These are phyloP conservation scores for Pleurotus tuoliensis DNA, from an alignment of 768 basidiomycete genomes.

Conservation along the genomic window DNA sequence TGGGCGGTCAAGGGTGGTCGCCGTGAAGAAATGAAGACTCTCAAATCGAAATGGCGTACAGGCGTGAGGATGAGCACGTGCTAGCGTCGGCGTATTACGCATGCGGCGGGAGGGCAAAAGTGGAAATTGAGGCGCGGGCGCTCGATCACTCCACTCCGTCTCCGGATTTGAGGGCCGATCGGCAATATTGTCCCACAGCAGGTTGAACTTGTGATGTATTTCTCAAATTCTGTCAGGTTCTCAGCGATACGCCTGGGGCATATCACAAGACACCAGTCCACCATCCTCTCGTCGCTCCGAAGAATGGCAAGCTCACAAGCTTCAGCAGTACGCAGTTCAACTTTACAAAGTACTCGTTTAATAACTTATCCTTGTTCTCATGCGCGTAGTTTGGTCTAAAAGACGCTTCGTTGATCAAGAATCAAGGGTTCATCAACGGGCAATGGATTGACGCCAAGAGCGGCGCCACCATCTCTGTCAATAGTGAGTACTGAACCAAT, in stretches of 20 bases:
- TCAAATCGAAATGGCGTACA: too few relatives aligned
- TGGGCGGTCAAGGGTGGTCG: too few relatives aligned
- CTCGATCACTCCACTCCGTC: too few relatives aligned
- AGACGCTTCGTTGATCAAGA: constrained; percentile 71
- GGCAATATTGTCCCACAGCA: too few relatives aligned
- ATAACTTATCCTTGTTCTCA: neutral
- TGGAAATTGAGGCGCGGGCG: too few relatives aligned
- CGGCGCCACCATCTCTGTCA: constrained; percentile 69
- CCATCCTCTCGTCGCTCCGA: neutral
- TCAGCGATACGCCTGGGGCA: neutral
- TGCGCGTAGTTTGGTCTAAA: constrained; percentile 63
- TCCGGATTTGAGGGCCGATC: too few relatives aligned
- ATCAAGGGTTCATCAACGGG: constrained; percentile 77
- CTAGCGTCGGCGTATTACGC: too few relatives aligned
- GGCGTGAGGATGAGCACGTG: too few relatives aligned
- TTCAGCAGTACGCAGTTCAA: constrained; percentile 7
- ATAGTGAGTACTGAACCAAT: constrained; percentile 48
- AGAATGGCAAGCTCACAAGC: constrained; percentile 63
- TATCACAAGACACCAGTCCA: neutral
- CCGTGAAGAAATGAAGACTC: too few relatives aligned
- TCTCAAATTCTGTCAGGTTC: constrained; percentile 1
- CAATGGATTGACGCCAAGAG: constrained; percentile 82
- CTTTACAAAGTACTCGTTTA: neutral
- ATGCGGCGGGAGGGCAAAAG: too few relatives aligned
- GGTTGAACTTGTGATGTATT: neutral